Evolutionary conservation across 257 asterid genomes (phyloP), one percentile per base, ranked within the genome.

Genomic region (Ehretia macrophylla): DNA sequence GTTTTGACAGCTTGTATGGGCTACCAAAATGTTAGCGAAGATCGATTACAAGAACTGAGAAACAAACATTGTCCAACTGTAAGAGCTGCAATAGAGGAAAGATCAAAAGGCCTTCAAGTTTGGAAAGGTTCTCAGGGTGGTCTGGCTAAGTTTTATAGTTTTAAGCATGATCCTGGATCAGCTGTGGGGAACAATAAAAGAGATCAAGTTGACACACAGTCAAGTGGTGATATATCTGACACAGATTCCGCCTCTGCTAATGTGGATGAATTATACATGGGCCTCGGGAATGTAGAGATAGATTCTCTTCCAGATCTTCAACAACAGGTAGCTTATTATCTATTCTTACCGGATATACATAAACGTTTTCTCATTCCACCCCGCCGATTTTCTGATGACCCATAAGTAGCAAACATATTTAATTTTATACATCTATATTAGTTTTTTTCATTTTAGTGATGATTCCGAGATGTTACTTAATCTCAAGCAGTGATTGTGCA

Each of bases 1-100:
- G 97, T 90, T 69, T 79, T 87, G 77, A 90, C 97, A 47, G 96
- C 96, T 52, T 90, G 96, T 79, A 87, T 90, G 97, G 95, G 88
- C 62, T 85, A 77, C 72, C 96, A 81, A 71, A 85, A 81, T 78
- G 94, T 90, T 58, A 75, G 68, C 21, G 97, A 87, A 75, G 51
- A 73, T 60, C 79, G 85, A 65, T 69, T 90, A 73, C 71, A 73
- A 67, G 88, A 79, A 75, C 80, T 90, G 55, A 81, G 96, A 72
- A 59, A 68, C 65, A 90, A 87, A 69, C 93, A 90, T 58, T 88
- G 97, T 42, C 95, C 96, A 69, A 72, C 88, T 69, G 93, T 90
- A 56, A 80, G 45, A 77, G 90, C 83, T 70, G 73, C 85, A 59
- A 67, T 90, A 50, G 95, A 90, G 65, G 95, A 87, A 81, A 83